Base-by-base conservation (phyloP, 148 eudicot genomes). In the Polygonum aviculare region DNA sequence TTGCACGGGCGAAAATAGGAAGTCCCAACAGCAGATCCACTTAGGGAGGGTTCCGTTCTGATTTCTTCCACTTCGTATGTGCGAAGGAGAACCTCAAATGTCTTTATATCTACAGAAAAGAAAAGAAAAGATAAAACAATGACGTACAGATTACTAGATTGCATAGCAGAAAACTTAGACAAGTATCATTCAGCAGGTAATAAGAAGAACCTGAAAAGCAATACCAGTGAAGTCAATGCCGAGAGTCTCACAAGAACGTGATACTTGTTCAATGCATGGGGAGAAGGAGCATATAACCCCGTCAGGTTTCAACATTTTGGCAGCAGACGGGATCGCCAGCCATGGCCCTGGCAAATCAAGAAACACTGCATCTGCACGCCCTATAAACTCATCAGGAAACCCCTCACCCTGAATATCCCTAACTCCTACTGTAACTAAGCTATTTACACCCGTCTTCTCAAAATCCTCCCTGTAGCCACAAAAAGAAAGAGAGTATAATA, bases 181-280 rank as follows among this genome's bases (percentile, higher is more conserved):
- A 3, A 5, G 16, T 33, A 31, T 63, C 39, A 51, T 51, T 15
- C 36, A 51, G 19, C 0, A 49, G 31, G 4, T 39, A 18, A 44
- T 8, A 22, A 31, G 1, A 19, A 12, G 50, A 73, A 15, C 21
- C 21, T 74, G 6, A 48, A 70, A 57, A 76, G 69, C 40, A 69
- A 51, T 81, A 90, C 98, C 97, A 0, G 97, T 92, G 75, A 90
- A 94, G 54, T 80, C 73, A 12, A 81, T 48, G 75, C 69, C 78
- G 3, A 94, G 90, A 48, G 91, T 76, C 81, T 94, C 97, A 71
- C 92, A 92, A 48, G 97, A 90, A 21, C 89, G 86, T 69, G 90
- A 93, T 52, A 92, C 97, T 90, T 94, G 98, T 81, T 94, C 97
- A 80, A 94, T 94, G 84, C 97, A 94, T 9, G 98, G 98, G 9